phyloP scores from a whole-genome alignment of 139 green algal genomes.

The Closterium sp. region DNA sequence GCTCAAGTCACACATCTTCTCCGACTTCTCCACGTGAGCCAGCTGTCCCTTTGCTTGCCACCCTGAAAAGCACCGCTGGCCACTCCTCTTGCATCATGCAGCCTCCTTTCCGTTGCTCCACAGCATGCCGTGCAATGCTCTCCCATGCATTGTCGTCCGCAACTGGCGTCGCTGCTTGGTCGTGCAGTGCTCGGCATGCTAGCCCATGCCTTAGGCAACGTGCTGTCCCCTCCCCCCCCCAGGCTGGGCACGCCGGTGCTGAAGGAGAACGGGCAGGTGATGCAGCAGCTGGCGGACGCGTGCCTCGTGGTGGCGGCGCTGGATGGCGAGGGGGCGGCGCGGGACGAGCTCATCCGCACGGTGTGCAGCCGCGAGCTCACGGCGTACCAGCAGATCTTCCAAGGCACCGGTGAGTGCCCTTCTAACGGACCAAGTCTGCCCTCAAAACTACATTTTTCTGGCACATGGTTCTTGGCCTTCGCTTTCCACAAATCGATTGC shows the following conservation, averaged over 20 bases:
- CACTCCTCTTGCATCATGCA: neutral
- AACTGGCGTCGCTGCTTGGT: neutral
- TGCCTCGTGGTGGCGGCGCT: constrained; percentile 91
- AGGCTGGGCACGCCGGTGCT: neutral
- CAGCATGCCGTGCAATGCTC: neutral
- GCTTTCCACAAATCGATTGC: too few species aligned
- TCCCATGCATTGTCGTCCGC: neutral
- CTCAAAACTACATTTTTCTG: too few species aligned
- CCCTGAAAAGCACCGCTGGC: too few species aligned
- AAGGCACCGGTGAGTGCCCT: constrained; percentile 48
- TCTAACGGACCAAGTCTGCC: too few species aligned
- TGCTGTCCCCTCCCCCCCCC: neutral
- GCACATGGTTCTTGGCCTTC: too few species aligned
- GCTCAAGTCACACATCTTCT: constrained; percentile 56
- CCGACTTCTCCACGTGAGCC: constrained; percentile 56
- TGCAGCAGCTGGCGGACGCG: constrained; percentile 81
- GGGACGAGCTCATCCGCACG: constrained; percentile 85
- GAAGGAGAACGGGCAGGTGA: constrained; percentile 60
- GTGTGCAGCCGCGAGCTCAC: constrained; percentile 83
- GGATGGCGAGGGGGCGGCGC: constrained; percentile 72
- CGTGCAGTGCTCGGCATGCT: neutral
- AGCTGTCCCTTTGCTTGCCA: too few species aligned
- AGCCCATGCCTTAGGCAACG: too few species aligned
- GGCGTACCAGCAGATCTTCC: constrained; percentile 85
- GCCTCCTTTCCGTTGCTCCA: neutral